phyloP scores from a whole-genome alignment of 441 rosid species.

The Mallotus repandus region DNA sequence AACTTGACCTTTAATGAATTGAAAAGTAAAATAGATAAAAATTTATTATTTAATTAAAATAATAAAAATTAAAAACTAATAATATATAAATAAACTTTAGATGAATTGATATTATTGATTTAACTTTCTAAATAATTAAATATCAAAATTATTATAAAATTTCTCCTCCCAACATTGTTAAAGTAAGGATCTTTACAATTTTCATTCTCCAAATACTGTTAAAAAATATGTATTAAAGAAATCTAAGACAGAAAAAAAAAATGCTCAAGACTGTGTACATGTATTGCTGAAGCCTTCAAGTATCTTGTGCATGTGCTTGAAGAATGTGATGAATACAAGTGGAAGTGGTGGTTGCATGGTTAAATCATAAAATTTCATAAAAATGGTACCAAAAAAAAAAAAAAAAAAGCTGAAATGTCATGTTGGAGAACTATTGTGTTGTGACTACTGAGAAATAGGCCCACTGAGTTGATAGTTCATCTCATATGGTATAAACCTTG shows the following conservation, averaged over 20 bases:
- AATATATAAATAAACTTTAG: too few relatives aligned
- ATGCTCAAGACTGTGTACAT: neutral
- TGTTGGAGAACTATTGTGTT: neutral
- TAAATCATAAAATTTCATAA: neutral
- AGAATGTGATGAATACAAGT: neutral
- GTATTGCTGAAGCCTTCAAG: neutral
- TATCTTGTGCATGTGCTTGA: neutral
- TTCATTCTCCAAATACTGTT: too few relatives aligned
- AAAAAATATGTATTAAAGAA: too few relatives aligned
- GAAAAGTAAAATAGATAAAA: too few relatives aligned
- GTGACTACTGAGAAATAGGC: neutral
- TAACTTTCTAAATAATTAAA: too few relatives aligned
- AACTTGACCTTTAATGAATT: too few relatives aligned
- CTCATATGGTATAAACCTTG: conserved; percentile 1
- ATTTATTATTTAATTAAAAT: too few relatives aligned
- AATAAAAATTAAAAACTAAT: too few relatives aligned
- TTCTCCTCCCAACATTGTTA: too few relatives aligned
- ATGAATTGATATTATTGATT: too few relatives aligned
- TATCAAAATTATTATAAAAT: too few relatives aligned
- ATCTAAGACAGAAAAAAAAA: neutral
- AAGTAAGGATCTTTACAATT: too few relatives aligned
- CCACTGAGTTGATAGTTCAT: conserved; percentile 11
- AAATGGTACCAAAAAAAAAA: neutral
- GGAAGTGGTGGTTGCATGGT: neutral
- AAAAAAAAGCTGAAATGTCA: neutral